phyloP scores from a whole-genome alignment of 805 yeast genomes.

The Kuraishia floccosa region DNA sequence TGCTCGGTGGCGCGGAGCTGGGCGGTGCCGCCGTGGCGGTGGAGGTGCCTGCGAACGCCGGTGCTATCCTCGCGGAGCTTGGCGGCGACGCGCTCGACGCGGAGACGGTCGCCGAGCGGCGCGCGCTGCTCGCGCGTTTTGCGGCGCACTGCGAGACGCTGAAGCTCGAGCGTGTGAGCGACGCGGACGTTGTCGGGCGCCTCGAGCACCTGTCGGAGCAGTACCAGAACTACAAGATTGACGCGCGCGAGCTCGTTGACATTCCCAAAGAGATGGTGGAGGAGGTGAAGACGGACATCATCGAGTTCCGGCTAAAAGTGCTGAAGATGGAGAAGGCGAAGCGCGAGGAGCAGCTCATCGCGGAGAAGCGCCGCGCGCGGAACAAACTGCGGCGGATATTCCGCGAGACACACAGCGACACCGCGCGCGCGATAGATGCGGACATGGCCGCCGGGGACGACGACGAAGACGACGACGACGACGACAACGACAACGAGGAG shows the following conservation, averaged over 20 bases:
- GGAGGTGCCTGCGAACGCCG: background rate
- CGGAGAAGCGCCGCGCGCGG: conserved; percentile 38
- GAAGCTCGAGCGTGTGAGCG: no score
- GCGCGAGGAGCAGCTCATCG: conserved; percentile 32
- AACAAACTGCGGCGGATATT: conserved; percentile 31
- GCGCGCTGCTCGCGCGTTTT: no score
- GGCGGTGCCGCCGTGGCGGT: conserved; percentile 1
- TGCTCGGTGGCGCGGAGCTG: conserved; percentile 3
- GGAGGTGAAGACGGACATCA: conserved; percentile 37
- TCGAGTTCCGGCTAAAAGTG: conserved; percentile 45
- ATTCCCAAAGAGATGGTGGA: conserved; percentile 44
- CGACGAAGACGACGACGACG: conserved; percentile 7
- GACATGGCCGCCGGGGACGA: conserved; percentile 13
- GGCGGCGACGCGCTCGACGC: background rate
- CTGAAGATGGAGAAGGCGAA: conserved; percentile 38
- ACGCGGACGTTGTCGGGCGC: no score
- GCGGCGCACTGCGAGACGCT: no score
- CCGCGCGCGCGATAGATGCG: conserved; percentile 7
- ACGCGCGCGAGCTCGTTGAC: conserved; percentile 43
- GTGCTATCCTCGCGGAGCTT: conserved; percentile 2
- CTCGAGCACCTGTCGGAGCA: conserved; percentile 6
- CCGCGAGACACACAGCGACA: conserved; percentile 9
- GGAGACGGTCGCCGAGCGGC: background rate
- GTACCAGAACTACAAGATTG: conserved; percentile 32
- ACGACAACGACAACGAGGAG: conserved; percentile 20